Conservation (phyloP, 805 yeast species). For the Blastobotrys parvus region DNA sequence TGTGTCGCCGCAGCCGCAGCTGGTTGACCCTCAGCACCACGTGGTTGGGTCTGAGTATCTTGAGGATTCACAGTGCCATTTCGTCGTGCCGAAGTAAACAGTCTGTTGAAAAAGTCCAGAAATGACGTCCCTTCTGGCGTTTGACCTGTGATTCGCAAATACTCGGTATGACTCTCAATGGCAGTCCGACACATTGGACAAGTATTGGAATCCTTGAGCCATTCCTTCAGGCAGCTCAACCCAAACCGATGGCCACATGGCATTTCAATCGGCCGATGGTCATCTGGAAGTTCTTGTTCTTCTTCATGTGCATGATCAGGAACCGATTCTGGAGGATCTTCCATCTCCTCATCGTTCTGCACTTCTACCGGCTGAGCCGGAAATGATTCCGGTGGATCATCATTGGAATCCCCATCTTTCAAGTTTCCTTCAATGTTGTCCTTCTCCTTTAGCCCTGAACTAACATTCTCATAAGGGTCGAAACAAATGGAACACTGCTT, state of each 20-base stretch:
- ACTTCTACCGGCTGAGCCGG: conserved; percentile 1
- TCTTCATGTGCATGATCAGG: conserved; percentile 5
- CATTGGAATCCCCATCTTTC: background rate
- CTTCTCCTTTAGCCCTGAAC: background rate
- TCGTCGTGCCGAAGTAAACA: background rate
- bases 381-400: conserved; percentile 1
- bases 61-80: background rate
- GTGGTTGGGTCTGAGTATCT: background rate
- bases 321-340: conserved; percentile 10
- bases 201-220: conserved; percentile 67
- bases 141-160: conserved; percentile 16
- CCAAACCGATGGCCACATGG: conserved; percentile 91
- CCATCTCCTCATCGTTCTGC: background rate
- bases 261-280: conserved; percentile 61
- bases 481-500: conserved; percentile 37
- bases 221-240: conserved; percentile 68
- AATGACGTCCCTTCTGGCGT: conserved; percentile 9
- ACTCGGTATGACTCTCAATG: conserved; percentile 32
- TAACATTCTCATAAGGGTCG: conserved; percentile 25
- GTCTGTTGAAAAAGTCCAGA: conserved; percentile 9
- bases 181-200: conserved; percentile 81
- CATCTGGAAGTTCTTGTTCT: background rate
- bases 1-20: background rate
- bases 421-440: conserved; percentile 4
- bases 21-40: background rate